Percentiles rank a stretch among this genome's conserved stretches.
phyloP scores from a whole-genome alignment of 768 basidiomycete genomes.

The Clathrus columnatus region DNA sequence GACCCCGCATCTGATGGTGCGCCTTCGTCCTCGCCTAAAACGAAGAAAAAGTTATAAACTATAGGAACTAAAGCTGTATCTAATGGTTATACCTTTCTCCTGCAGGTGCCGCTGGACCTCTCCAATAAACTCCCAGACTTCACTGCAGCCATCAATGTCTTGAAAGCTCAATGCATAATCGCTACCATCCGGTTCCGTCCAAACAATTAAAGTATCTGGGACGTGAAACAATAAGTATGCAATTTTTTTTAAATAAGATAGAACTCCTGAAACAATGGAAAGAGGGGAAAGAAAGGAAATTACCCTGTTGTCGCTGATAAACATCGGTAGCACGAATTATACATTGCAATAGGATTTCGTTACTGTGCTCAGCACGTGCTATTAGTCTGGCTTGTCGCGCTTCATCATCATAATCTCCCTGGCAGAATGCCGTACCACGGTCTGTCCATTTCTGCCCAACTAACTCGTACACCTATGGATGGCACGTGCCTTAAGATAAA shows the following conservation, averaged over 20 bases:
- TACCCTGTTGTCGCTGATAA: constrained; percentile 82
- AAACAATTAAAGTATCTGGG: constrained; percentile 93
- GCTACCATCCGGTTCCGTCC: constrained; percentile 92
- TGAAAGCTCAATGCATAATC: constrained; percentile 98
- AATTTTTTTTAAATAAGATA: constrained; percentile 7
- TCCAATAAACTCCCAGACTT: constrained; percentile 95
- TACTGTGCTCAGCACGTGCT: constrained; percentile 71
- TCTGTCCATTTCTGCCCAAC: constrained; percentile 89
- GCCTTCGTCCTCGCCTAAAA: constrained; percentile 3
- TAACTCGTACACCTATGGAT: constrained; percentile 81
- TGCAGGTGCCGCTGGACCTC: constrained; percentile 86
- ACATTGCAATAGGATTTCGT: constrained; percentile 68
- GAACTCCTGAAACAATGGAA: constrained; percentile 4
- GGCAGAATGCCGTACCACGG: constrained; percentile 94
- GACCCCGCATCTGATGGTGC: constrained; percentile 1
- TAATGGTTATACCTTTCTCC: constrained; percentile 38
- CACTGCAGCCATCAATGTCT: constrained; percentile 87
- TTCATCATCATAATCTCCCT: constrained; percentile 75
- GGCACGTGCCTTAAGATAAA: neutral
- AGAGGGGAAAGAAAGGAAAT: constrained; percentile 19
- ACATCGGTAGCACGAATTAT: constrained; percentile 76
- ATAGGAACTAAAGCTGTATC: constrained; percentile 3
- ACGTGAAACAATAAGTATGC: constrained; percentile 5
- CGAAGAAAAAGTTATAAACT: neutral
- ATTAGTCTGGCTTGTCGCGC: constrained; percentile 72